Conservation (phyloP, 768 basidiomycete genomes). For the Pisolithus sp. region DNA sequence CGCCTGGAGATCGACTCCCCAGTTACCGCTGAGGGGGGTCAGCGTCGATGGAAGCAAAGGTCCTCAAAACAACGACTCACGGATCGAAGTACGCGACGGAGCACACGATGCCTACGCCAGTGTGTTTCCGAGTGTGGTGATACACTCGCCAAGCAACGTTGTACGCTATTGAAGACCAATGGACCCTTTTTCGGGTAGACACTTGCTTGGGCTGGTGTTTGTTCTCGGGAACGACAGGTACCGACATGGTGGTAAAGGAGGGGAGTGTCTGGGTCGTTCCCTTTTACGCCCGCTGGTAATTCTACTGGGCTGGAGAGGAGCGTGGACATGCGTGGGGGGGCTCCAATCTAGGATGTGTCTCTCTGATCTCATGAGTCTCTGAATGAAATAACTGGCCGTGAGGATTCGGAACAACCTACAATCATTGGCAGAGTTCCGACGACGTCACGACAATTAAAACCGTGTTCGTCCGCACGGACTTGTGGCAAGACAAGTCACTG, state of each 20-base stretch:
- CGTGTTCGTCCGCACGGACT: no score
- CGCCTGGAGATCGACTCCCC: slow-evolving; percentile 86
- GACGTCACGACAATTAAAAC: no score
- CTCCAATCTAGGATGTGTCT: no score
- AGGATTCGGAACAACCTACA: no score
- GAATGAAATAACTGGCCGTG: no score
- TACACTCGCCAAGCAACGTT: slow-evolving; percentile 26
- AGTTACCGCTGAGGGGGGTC: slow-evolving; percentile 56
- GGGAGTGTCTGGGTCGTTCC: neutral
- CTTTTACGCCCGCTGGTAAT: neutral
- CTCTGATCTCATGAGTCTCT: no score
- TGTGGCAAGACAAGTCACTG: no score
- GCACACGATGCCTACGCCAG: slow-evolving; percentile 81
- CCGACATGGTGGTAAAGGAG: slow-evolving; percentile 10
- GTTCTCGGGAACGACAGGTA: neutral
- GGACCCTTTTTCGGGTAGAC: neutral
- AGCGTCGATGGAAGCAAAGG: neutral
- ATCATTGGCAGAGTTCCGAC: no score
- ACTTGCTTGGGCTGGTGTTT: slow-evolving; percentile 1
- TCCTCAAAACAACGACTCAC: slow-evolving; percentile 34
- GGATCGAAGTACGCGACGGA: slow-evolving; percentile 88
- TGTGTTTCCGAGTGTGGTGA: slow-evolving; percentile 57
- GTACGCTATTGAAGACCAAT: slow-evolving; percentile 17
- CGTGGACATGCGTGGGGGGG: neutral
- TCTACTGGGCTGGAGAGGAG: slow-evolving; percentile 2